Conservation (phyloP, 441 rosid species). For the Populus hybrid region DNA sequence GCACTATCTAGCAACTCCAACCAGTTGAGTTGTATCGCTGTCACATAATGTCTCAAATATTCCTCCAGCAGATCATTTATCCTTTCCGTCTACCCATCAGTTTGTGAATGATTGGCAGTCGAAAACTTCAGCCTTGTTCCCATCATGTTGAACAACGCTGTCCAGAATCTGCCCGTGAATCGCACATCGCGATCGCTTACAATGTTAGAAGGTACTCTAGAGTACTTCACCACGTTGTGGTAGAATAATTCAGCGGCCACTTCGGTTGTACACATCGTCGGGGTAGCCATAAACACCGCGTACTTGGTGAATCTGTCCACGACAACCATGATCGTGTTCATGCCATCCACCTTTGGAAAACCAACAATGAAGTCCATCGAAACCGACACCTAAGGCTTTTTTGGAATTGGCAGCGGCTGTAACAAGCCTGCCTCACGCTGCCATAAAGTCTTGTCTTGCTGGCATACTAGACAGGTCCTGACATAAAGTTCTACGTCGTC, state of each 20-base stretch:
- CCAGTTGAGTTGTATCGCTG: neutral
- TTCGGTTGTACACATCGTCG: fast-evolving
- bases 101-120: slow-evolving; percentile 5
- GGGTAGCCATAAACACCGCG: neutral
- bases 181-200: neutral
- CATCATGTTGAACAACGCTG: neutral
- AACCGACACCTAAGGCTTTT: neutral
- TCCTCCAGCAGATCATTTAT: slow-evolving; percentile 1
- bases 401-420: neutral
- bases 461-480: neutral
- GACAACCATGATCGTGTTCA: neutral
- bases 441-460: neutral
- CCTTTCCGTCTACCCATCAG: neutral
- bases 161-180: neutral
- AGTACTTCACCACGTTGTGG: too few species aligned
- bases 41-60: neutral
- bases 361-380: slow-evolving; percentile 12
- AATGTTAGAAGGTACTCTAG: neutral
- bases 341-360: neutral
- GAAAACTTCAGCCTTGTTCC: neutral
- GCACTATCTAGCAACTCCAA: neutral
- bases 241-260: too few species aligned
- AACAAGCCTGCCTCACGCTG: neutral
- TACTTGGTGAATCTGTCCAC: slow-evolving; percentile 1
- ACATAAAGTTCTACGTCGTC: neutral